These are phyloP conservation scores for Luzula sylvatica DNA, from an alignment of 176 grass and related monocot species.

Conservation along the genomic window DNA sequence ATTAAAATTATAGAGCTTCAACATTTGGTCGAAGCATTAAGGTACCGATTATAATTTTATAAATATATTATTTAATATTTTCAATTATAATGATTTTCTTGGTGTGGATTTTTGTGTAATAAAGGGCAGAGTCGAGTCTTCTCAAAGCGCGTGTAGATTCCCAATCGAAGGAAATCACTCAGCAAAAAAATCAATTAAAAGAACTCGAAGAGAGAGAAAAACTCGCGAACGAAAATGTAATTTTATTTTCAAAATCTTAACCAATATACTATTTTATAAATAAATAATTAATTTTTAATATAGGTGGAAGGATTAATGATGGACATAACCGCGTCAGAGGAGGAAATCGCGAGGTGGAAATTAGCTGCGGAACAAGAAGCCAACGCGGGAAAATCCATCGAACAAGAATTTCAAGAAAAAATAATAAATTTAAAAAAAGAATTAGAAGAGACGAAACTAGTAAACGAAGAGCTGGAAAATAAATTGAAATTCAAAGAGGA, in stretches of 20 bases:
- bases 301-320: slow-evolving; percentile 94
- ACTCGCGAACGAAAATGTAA: slow-evolving; percentile 93
- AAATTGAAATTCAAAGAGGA: slow-evolving; percentile 99
- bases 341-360: slow-evolving; percentile 98
- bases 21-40: slow-evolving; percentile 92
- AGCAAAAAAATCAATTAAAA: slow-evolving; percentile 65
- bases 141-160: slow-evolving; percentile 73
- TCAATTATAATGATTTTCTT: slow-evolving; percentile 20
- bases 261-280: neutral
- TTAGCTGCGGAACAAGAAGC: slow-evolving; percentile 89
- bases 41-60: slow-evolving; percentile 33
- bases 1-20: slow-evolving; percentile 85
- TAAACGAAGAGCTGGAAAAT: slow-evolving; percentile 63
- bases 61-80: slow-evolving; percentile 2
- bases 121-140: slow-evolving; percentile 93
- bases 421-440: slow-evolving; percentile 61
- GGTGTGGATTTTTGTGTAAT: slow-evolving; percentile 22
- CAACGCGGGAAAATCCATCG: slow-evolving; percentile 74
- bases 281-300: neutral
- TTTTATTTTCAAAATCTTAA: slow-evolving; percentile 18
- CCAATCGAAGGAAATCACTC: slow-evolving; percentile 76
- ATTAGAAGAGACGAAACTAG: slow-evolving; percentile 62
- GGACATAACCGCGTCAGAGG: slow-evolving; percentile 85
- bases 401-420: slow-evolving; percentile 71
- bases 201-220: slow-evolving; percentile 78